Conservation (phyloP, 2,329 filamentous ascomycete species). For the Didymella pomorum region DNA sequence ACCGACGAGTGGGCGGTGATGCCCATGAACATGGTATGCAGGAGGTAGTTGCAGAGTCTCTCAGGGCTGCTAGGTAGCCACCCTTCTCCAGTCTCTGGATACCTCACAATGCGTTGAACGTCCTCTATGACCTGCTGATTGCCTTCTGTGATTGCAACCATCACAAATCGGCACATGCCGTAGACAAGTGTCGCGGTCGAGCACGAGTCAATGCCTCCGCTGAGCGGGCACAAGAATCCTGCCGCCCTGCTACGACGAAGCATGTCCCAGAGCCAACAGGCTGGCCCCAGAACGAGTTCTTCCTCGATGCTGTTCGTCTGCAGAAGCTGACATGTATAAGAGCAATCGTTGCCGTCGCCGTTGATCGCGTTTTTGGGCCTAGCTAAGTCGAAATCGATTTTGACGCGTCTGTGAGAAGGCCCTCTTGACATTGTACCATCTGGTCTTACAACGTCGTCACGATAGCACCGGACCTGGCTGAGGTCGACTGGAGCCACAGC, state of each 20-base stretch:
- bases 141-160: conserved; percentile 59
- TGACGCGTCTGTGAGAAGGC: conserved; percentile 56
- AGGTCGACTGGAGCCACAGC: conserved; percentile 64
- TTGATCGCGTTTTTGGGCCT: conserved; percentile 54
- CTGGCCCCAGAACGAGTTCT: conserved; percentile 67
- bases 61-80: conserved; percentile 66
- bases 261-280: conserved; percentile 73
- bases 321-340: conserved; percentile 56
- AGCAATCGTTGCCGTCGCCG: conserved; percentile 52
- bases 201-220: conserved; percentile 68
- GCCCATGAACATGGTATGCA: conserved; percentile 58
- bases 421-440: conserved; percentile 64
- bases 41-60: conserved; percentile 66
- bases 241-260: conserved; percentile 60
- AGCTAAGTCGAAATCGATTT: conserved; percentile 56
- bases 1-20: conserved; percentile 16
- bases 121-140: conserved; percentile 64
- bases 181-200: conserved; percentile 45
- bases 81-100: conserved; percentile 53
- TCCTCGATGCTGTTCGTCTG: conserved; percentile 69
- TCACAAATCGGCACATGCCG: conserved; percentile 64
- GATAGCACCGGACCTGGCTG: conserved; percentile 72
- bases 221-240: conserved; percentile 65
- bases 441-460: conserved; percentile 62
- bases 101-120: conserved; percentile 60